These are phyloP conservation scores for Talaromyces proteolyticus DNA, from an alignment of 495 filamentous ascomycete species.

Conservation along the genomic window DNA sequence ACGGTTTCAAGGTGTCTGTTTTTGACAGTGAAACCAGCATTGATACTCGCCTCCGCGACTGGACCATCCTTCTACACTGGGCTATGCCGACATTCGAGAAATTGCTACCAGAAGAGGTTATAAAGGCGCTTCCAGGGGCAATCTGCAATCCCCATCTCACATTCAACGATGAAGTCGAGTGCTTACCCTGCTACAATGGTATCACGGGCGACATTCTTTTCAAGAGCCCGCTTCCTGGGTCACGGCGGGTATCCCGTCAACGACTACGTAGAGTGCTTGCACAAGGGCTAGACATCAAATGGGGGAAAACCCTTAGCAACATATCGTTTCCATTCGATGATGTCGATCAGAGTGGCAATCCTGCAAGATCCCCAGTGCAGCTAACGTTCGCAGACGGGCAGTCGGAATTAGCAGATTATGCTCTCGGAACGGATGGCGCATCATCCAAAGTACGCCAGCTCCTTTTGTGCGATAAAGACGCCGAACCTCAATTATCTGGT, in stretches of 20 bases:
- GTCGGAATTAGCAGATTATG: constrained; percentile 11
- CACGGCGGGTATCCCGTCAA: constrained; percentile 41
- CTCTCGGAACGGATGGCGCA: constrained; percentile 45
- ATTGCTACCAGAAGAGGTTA: constrained; percentile 35
- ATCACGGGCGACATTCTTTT: constrained; percentile 39
- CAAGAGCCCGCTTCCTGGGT: constrained; percentile 23
- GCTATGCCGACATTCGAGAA: constrained; percentile 30
- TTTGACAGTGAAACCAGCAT: constrained; percentile 12
- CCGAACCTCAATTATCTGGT: background rate
- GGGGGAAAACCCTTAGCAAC: background rate
- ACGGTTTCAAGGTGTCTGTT: constrained; percentile 1
- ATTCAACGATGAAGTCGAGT: constrained; percentile 26
- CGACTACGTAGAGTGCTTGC: constrained; percentile 31
- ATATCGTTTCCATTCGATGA: background rate
- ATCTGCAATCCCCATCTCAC: constrained; percentile 8
- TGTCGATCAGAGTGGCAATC: background rate
- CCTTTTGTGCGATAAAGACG: constrained; percentile 29
- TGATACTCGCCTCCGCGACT: constrained; percentile 41
- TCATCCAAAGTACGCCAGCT: constrained; percentile 29
- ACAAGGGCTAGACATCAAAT: constrained; percentile 31
- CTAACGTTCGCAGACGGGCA: constrained; percentile 15
- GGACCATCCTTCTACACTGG: constrained; percentile 55
- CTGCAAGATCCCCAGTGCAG: background rate
- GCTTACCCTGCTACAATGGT: constrained; percentile 36
- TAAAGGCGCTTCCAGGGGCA: background rate